Evolutionary conservation across 179 eudicot species (phyloP).

Genomic region (Spergularia azorica): DNA sequence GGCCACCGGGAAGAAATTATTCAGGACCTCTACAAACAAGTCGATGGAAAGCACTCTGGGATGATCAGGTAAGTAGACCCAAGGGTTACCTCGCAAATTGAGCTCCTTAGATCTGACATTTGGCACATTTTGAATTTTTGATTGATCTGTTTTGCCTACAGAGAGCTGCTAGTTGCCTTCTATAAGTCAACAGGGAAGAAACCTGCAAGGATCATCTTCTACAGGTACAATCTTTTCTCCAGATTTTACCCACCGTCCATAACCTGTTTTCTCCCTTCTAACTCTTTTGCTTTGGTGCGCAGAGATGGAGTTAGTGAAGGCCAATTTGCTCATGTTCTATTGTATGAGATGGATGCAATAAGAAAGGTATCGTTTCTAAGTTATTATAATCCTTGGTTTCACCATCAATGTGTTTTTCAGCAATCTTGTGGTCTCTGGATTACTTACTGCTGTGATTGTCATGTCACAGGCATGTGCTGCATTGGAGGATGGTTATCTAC

Average conservation of each 20-base stretch:
- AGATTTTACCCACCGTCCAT: no score
- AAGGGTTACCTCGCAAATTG: not conserved
- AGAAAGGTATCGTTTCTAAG: constrained; percentile 48
- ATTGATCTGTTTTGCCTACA: constrained; percentile 26
- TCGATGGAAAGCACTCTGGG: constrained; percentile 54
- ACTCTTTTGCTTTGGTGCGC: constrained; percentile 3
- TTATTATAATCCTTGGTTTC: not conserved
- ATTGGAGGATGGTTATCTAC: constrained; percentile 53
- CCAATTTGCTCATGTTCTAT: constrained; percentile 68
- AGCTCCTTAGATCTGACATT: not conserved
- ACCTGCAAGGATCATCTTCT: constrained; percentile 78
- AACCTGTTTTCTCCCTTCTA: not conserved
- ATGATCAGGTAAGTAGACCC: constrained; percentile 54
- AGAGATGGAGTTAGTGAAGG: constrained; percentile 98
- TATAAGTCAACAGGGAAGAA: constrained; percentile 27
- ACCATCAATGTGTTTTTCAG: no score
- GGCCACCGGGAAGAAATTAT: constrained; percentile 69
- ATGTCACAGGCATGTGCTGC: constrained; percentile 66
- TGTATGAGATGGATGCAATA: constrained; percentile 74
- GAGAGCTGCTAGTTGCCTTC: constrained; percentile 60
- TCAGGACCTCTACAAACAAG: constrained; percentile 54
- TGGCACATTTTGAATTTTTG: not conserved
- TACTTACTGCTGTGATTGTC: not conserved
- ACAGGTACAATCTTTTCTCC: constrained; percentile 40
- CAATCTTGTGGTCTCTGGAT: not conserved